phyloP scores from a whole-genome alignment of 2,329 filamentous ascomycete species.

The Dryadomyces quercivorus region DNA sequence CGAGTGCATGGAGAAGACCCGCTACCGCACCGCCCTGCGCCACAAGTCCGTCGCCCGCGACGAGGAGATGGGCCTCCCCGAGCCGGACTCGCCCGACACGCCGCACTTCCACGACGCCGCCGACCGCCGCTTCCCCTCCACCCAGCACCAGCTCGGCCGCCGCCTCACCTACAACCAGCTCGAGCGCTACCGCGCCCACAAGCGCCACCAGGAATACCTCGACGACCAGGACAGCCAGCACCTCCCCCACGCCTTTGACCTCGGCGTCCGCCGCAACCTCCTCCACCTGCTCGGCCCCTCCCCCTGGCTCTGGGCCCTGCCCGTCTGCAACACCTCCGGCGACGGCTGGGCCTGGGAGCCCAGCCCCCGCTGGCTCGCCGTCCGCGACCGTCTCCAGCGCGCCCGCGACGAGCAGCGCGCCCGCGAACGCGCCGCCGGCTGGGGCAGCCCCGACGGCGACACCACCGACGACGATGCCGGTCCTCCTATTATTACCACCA shows the following conservation, averaged over 20 bases:
- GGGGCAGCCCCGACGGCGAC: constrained; percentile 35
- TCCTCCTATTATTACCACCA: constrained; percentile 9
- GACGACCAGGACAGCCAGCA: constrained; percentile 81
- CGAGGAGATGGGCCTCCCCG: constrained; percentile 18
- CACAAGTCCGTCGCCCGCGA: constrained; percentile 59
- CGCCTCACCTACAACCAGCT: constrained; percentile 42
- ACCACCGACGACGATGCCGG: constrained; percentile 12
- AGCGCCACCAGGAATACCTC: constrained; percentile 59
- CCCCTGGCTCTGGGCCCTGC: constrained; percentile 64
- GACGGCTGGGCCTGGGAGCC: constrained; percentile 95
- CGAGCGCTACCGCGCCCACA: constrained; percentile 41
- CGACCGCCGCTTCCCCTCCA: constrained; percentile 1
- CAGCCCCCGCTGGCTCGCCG: constrained; percentile 64
- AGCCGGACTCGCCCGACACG: constrained; percentile 7
- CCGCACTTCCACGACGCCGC: neutral
- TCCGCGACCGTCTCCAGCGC: constrained; percentile 47
- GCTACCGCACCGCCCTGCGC: constrained; percentile 57
- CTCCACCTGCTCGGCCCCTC: constrained; percentile 67
- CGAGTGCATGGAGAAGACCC: constrained; percentile 88
- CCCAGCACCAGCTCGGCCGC: constrained; percentile 22
- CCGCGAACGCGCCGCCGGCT: constrained; percentile 54
- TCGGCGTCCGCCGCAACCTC: constrained; percentile 72
- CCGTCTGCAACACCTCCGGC: constrained; percentile 73
- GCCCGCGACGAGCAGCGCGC: constrained; percentile 48
- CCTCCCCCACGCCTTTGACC: constrained; percentile 86